These are phyloP conservation scores for Mayamaea pseudoterrestris DNA, from an alignment of 108 stramenopile species.

Conservation along the genomic window DNA sequence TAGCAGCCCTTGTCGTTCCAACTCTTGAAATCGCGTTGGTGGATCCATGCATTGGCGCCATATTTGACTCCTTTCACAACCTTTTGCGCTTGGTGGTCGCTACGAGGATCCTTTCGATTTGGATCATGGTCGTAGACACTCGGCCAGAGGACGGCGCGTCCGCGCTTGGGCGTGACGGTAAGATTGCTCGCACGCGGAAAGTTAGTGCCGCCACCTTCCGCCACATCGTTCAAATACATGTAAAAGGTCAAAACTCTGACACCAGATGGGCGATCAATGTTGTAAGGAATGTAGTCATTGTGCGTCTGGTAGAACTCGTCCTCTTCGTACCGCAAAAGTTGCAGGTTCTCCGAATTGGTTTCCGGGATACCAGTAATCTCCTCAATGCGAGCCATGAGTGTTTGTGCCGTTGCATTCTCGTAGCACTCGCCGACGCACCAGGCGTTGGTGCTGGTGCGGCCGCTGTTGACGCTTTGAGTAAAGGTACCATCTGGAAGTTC, in stretches of 20 bases:
- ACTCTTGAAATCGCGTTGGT: conserved; percentile 1
- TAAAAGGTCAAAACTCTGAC: conserved; percentile 78
- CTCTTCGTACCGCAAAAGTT: conserved; percentile 27
- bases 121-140: conserved; percentile 49
- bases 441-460: conserved; percentile 37
- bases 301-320: conserved; percentile 42
- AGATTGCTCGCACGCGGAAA: conserved; percentile 48
- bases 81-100: conserved; percentile 69
- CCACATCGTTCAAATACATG: conserved; percentile 83
- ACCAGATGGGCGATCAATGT: conserved; percentile 34
- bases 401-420: conserved; percentile 19
- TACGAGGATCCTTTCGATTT: conserved; percentile 41
- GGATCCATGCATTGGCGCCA: conserved; percentile 84
- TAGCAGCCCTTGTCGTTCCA: neutral
- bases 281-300: conserved; percentile 37
- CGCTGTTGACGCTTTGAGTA: conserved; percentile 7
- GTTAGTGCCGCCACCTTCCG: conserved; percentile 72
- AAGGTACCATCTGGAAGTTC: conserved; percentile 22
- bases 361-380: conserved; percentile 33
- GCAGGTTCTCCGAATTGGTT: conserved; percentile 57
- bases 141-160: conserved; percentile 74
- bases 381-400: conserved; percentile 42
- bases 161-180: conserved; percentile 62
- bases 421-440: conserved; percentile 61
- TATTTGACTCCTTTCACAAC: conserved; percentile 72